These are phyloP conservation scores for Podospora comata DNA, from an alignment of 495 filamentous ascomycete genomes.

Conservation along the genomic window DNA sequence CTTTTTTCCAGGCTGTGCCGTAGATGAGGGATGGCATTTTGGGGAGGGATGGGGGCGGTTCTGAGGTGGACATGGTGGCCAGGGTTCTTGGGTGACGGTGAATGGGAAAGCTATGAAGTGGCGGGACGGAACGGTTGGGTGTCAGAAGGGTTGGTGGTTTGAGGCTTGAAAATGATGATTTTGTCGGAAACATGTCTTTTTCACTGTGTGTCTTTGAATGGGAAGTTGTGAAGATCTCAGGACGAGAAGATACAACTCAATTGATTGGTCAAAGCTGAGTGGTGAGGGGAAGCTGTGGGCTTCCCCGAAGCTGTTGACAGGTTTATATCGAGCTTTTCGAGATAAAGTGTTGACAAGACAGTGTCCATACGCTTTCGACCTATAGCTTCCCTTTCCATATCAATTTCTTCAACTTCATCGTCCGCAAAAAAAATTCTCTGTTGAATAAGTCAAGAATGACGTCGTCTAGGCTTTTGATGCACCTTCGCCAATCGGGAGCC, in stretches of 20 bases:
- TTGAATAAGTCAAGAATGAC: neutral
- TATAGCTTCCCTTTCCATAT: too few relatives aligned
- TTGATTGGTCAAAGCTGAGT: conserved; percentile 12
- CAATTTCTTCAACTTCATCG: neutral
- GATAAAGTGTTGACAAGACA: neutral
- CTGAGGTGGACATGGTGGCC: conserved; percentile 16
- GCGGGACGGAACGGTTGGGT: neutral
- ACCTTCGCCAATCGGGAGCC: conserved; percentile 17
- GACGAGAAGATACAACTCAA: neutral
- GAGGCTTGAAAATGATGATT: neutral
- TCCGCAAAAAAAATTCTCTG: neutral
- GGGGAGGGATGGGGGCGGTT: conserved; percentile 14
- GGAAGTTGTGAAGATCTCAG: neutral
- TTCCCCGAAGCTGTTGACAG: conserved; percentile 11
- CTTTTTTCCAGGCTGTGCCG: conserved; percentile 88
- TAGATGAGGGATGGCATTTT: conserved; percentile 64
- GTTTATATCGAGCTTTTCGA: neutral
- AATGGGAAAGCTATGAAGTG: neutral
- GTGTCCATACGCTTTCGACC: too few relatives aligned
- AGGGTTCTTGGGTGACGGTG: neutral
- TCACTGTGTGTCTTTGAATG: neutral
- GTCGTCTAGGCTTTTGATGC: neutral
- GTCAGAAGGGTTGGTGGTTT: neutral
- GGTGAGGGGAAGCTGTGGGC: conserved; percentile 22
- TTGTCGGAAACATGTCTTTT: neutral